Percentiles rank a stretch among this genome's conserved stretches.
Evolutionary conservation across 2,329 filamentous ascomycete species (phyloP).

Genomic region (Aspergillus costaricaensis): DNA sequence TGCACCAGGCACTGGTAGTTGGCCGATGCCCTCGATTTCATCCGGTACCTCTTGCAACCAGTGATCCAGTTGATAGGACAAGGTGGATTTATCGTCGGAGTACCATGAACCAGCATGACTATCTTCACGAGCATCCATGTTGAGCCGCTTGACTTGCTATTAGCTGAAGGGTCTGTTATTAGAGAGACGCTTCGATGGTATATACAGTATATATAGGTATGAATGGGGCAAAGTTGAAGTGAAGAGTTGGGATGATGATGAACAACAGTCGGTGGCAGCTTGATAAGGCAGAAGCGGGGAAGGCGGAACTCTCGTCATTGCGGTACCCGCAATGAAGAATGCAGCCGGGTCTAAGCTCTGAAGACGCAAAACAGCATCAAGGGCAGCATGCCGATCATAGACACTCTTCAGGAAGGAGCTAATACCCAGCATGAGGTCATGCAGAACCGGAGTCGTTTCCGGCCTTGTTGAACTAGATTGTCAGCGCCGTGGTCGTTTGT

Average conservation of each 20-base stretch:
- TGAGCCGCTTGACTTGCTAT: constrained; percentile 1
- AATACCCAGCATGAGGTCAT: too few species aligned
- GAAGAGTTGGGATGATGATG: neutral
- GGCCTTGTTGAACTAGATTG: too few species aligned
- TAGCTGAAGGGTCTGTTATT: neutral
- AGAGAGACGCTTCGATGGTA: neutral
- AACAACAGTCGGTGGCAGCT: neutral
- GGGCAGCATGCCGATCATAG: too few species aligned
- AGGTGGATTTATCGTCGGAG: constrained; percentile 57
- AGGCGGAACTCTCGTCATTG: constrained; percentile 27
- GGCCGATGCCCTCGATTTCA: constrained; percentile 62
- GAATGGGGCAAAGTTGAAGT: neutral
- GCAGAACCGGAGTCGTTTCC: too few species aligned
- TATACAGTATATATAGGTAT: neutral
- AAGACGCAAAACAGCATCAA: too few species aligned
- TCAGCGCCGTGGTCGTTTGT: too few species aligned
- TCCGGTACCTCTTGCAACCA: constrained; percentile 74
- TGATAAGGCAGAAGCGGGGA: constrained; percentile 31
- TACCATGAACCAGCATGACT: constrained; percentile 92
- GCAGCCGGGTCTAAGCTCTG: too few species aligned
- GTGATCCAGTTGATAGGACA: constrained; percentile 69
- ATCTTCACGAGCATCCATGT: constrained; percentile 55
- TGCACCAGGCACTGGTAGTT: constrained; percentile 71
- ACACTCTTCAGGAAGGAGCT: too few species aligned
- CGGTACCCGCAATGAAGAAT: neutral